A percentile compares a stretch with the other conserved stretches of the same genome.
These are phyloP conservation scores for Phellopilus nigrolimitatus DNA, from an alignment of 1,284 basidiomycete genomes.

Conservation along the genomic window DNA sequence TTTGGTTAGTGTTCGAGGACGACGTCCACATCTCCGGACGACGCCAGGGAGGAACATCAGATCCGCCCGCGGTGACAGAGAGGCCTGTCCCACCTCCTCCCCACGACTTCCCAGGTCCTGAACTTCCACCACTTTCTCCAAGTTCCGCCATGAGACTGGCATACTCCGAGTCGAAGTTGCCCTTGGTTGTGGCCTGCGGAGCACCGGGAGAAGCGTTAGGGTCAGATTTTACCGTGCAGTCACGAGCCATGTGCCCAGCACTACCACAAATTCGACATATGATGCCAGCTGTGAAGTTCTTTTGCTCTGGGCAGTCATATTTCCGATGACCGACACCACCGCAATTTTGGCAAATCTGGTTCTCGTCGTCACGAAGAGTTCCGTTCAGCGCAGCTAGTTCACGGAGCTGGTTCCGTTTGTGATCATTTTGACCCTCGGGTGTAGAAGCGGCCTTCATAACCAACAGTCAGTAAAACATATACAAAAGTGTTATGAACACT, in stretches of 20 bases:
- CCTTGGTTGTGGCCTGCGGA: conserved; percentile 34
- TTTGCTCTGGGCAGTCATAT: conserved; percentile 95
- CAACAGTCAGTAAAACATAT: conserved; percentile 18
- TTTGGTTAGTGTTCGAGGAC: conserved; percentile 37
- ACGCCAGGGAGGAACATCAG: conserved; percentile 82
- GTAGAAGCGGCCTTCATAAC: conserved; percentile 85
- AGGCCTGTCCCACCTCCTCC: conserved; percentile 56
- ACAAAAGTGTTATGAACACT: conserved; percentile 30
- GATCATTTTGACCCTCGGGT: conserved; percentile 98
- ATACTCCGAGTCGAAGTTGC: conserved; percentile 95
- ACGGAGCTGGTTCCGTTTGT: conserved; percentile 98
- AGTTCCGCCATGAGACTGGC: conserved; percentile 97
- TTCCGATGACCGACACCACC: conserved; percentile 92
- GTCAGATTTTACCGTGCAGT: conserved; percentile 84
- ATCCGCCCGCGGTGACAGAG: conserved; percentile 74
- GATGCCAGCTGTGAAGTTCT: conserved; percentile 96
- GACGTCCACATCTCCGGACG: conserved; percentile 75
- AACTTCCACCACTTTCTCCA: conserved; percentile 69
- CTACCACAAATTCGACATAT: conserved; percentile 95
- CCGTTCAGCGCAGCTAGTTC: conserved; percentile 98
- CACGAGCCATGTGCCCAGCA: conserved; percentile 94
- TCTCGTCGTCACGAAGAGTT: conserved; percentile 98
- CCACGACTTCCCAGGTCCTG: conserved; percentile 57
- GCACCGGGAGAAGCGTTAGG: conserved; percentile 47
- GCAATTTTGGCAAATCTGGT: conserved; percentile 98